Base-by-base conservation (phyloP, 2,329 filamentous ascomycete genomes). In the Fusarium nisikadoi region DNA sequence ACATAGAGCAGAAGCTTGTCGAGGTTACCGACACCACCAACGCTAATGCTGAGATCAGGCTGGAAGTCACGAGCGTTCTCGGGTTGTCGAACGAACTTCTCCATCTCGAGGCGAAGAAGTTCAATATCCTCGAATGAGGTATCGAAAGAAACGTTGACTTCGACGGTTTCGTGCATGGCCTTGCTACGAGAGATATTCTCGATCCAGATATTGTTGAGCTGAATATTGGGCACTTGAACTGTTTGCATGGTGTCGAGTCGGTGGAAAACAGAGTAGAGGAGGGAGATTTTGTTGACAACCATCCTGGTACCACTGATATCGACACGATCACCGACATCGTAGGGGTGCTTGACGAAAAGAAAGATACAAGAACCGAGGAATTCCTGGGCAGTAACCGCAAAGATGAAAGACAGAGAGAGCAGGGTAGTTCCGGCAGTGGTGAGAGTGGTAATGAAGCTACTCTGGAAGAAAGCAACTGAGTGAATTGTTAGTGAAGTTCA, bases 331-430 rank as follows among this genome's bases (percentile, higher is more conserved):
- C 95, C 95, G 27, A 98, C 94, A 80, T 99, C 96, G 80, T 93
- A 98, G 0, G 96, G 95, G 80, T 99, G 96, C 86, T 99, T 99
- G 85, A 98, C 94, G 78, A 99, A 99, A 3, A 99, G 85, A 85
- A 99, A 99, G 78, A 99, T 97, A 85, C 95, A 98, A 41, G 95
- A 98, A 78, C 95, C 95, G n/a, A 99, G 89, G 71, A 99, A 93
- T 82, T 99, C 96, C 82, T 98, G 95, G 7, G 92, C 92, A 3
- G 95, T 98, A 62, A 92, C 92, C 29, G 95, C 92, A 81, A 99
- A 98, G 75, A 98, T 92, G 84, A 99, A 99, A 8, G 95, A 98
- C n/a, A 98, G 86, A 10, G 95, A 98, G 14, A 99, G 90, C 45
- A 99, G 87, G 1, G 96, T 92, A 4, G 96, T 98, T 71, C 95